A percentile compares a stretch with the other conserved stretches of the same genome.
Evolutionary conservation across 148 eudicot genomes (phyloP).

Genomic region (Rhododendron vialii): DNA sequence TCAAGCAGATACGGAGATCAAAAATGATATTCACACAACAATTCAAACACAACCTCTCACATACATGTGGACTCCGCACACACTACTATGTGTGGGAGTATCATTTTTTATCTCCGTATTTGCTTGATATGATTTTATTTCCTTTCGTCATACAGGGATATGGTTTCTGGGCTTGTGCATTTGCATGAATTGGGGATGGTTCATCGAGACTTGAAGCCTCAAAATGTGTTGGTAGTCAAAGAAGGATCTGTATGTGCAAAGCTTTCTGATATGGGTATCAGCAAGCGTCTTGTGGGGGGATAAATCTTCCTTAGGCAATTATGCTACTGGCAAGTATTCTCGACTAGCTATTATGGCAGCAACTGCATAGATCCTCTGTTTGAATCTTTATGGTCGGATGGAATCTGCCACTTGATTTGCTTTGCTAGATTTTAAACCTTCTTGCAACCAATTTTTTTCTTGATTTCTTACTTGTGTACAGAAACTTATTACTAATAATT

Average conservation of each 20-base stretch:
- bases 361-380: too few relatives aligned
- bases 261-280: slow-evolving; percentile 96
- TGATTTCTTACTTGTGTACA: too few relatives aligned
- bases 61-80: too few relatives aligned
- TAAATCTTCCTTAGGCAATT: slow-evolving; percentile 76
- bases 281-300: slow-evolving; percentile 77
- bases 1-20: neutral
- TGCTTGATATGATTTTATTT: too few relatives aligned
- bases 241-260: too few relatives aligned
- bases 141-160: slow-evolving; percentile 45
- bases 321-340: slow-evolving; percentile 70
- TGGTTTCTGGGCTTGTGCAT: slow-evolving; percentile 77
- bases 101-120: too few relatives aligned
- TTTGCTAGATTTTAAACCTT: too few relatives aligned
- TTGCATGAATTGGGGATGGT: slow-evolving; percentile 86
- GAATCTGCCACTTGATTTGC: too few relatives aligned
- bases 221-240: slow-evolving; percentile 34
- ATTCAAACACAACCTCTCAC: too few relatives aligned
- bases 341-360: neutral
- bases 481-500: neutral
- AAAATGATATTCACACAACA: too few relatives aligned
- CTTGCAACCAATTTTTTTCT: neutral
- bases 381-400: too few relatives aligned
- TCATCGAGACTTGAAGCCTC: slow-evolving; percentile 92
- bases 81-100: too few relatives aligned